Percentiles rank a stretch among this genome's conserved stretches.
phyloP scores from a whole-genome alignment of 1,284 basidiomycete genomes.

The Sporisorium iseilematis-ciliati region DNA sequence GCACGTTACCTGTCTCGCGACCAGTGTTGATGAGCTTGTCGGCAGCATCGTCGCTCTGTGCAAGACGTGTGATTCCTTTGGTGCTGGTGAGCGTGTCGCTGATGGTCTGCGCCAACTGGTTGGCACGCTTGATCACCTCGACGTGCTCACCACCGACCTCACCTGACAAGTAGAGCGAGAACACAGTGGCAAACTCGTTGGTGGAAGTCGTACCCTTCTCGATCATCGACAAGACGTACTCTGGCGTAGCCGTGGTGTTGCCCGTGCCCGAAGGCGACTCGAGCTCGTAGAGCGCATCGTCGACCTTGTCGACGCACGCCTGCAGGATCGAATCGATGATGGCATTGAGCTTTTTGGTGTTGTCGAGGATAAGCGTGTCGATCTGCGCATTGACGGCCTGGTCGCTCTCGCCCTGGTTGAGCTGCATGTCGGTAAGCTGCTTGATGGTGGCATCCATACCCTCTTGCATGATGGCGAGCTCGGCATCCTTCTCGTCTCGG shows the following conservation, averaged over 20 bases:
- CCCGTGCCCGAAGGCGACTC: constrained; percentile 94
- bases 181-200: constrained; percentile 94
- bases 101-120: constrained; percentile 93
- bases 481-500: constrained; percentile 95
- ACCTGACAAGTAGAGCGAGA: constrained; percentile 89
- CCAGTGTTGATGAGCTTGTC: constrained; percentile 91
- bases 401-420: constrained; percentile 86
- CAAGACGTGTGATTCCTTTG: constrained; percentile 94
- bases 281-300: constrained; percentile 96
- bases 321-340: constrained; percentile 98
- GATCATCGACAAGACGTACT: constrained; percentile 97
- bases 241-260: constrained; percentile 94
- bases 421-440: constrained; percentile 86
- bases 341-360: constrained; percentile 96
- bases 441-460: constrained; percentile 94
- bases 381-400: constrained; percentile 94
- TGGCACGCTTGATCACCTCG: constrained; percentile 96
- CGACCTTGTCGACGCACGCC: constrained; percentile 95
- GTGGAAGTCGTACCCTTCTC: constrained; percentile 94
- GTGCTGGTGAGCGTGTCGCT: constrained; percentile 91
- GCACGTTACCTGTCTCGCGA: constrained; percentile 85
- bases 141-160: constrained; percentile 94
- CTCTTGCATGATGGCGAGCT: constrained; percentile 94
- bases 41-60: constrained; percentile 88
- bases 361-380: constrained; percentile 95